These are phyloP conservation scores for Rhododendron vialii DNA, from an alignment of 148 eudicot genomes.

Conservation along the genomic window DNA sequence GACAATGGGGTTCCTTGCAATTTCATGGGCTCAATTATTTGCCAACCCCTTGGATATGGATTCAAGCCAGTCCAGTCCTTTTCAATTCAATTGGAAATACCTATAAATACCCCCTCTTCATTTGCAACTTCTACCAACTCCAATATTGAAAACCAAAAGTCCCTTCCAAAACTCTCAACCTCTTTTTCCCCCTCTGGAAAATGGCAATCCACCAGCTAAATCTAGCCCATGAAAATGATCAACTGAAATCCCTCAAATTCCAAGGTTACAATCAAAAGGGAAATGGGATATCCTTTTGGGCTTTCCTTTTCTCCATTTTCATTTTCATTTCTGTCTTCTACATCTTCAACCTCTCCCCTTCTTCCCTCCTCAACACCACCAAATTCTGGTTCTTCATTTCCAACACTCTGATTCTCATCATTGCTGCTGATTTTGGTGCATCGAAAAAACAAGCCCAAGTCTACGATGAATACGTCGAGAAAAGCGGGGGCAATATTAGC, in stretches of 20 bases:
- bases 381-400: conserved; percentile 44
- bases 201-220: conserved; percentile 17
- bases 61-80: neutral
- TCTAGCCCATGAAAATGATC: conserved; percentile 4
- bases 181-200: neutral
- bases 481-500: neutral
- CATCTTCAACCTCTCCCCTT: conserved; percentile 35
- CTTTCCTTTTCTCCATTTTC: conserved; percentile 21
- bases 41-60: neutral
- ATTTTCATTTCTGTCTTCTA: conserved; percentile 30
- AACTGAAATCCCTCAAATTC: conserved; percentile 17
- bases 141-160: neutral
- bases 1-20: neutral
- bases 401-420: conserved; percentile 47
- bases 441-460: conserved; percentile 3
- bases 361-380: conserved; percentile 29
- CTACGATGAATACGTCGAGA: conserved; percentile 8
- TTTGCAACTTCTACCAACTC: neutral
- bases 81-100: neutral
- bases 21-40: conserved; percentile 18
- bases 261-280: conserved; percentile 9
- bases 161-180: neutral
- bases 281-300: conserved; percentile 27
- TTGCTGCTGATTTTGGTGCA: conserved; percentile 36
- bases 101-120: conserved; percentile 11